Conservation (phyloP, 164 flowering plant genomes). For the Protea cynaroides region DNA sequence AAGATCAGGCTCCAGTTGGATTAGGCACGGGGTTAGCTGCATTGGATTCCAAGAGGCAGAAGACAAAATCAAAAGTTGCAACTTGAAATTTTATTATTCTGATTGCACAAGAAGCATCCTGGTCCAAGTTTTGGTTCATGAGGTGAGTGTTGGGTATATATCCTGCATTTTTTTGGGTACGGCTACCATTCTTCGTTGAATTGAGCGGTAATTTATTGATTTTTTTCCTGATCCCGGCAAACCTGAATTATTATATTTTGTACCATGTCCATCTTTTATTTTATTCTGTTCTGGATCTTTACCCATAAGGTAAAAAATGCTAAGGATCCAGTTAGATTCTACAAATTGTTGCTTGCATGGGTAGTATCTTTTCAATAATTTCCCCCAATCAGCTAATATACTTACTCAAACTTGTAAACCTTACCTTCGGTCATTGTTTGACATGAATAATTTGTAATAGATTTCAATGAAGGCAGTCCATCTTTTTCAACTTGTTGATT, state of each 20-base stretch:
- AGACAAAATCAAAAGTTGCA: constrained; percentile 42
- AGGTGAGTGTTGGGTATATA: constrained; percentile 4
- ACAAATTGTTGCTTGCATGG: too few relatives aligned
- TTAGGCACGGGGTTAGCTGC: constrained; percentile 64
- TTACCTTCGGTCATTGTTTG: too few relatives aligned
- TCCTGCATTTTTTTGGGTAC: constrained; percentile 3
- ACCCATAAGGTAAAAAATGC: not conserved
- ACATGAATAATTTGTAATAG: too few relatives aligned
- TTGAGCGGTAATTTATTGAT: not conserved
- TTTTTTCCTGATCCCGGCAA: too few relatives aligned
- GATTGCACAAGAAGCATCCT: constrained; percentile 1
- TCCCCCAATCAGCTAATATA: too few relatives aligned
- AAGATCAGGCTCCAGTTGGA: constrained; percentile 61
- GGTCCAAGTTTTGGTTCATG: not conserved
- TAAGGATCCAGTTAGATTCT: too few relatives aligned
- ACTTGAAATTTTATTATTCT: constrained; percentile 20
- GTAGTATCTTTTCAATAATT: too few relatives aligned
- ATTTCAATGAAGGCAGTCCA: too few relatives aligned
- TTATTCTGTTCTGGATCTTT: not conserved
- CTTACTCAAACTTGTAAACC: too few relatives aligned
- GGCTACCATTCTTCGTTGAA: not conserved
- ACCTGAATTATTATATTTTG: not conserved
- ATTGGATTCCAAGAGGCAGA: constrained; percentile 63
- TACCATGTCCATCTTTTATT: not conserved
- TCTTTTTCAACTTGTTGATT: too few relatives aligned